Evolutionary conservation across 768 basidiomycete species (phyloP), one percentile per base, ranked within the genome.

Genomic region (Boletus bicolor): DNA sequence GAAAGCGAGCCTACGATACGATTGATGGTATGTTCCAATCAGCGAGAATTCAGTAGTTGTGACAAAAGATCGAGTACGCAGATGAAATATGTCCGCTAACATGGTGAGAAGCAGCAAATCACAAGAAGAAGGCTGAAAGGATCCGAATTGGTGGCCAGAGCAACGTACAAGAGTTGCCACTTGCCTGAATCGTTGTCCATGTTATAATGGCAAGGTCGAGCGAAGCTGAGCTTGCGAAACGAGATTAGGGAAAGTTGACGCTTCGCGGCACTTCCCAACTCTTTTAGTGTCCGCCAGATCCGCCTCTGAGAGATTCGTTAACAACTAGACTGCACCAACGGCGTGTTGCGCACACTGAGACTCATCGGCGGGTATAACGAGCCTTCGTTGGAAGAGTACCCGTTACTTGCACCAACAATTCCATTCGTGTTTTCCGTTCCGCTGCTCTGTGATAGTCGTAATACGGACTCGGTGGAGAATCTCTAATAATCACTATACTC

Each of bases 391-490:
- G 53, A 51, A 21, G 47, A 45, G 45, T 41, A 56, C 15, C 36
- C 2, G 15, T 49, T 44, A 32, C 17, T 57, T 17, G 48, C 21
- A 11, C 19, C 24, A 26, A 19, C 2, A 14, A 5, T 24, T 14
- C 56, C 19, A n/a, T 39, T 58, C 19, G 57, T 49, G 41, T 52
- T 30, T 34, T 63, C 59, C 5, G 46, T 61, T 24, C 17, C 21
- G 7, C 44, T 43, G 24, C 49, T 54, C 12, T 64, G 65, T 24
- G 64, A 54, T 12, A 37, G 19, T 35, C 34, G 57, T 7, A 54
- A 49, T 4, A 59, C 15, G 4, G 70, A 64, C 10, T 70, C 70
- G 21, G 46, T 49, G 26, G 68, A 70, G 54, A 70, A 56, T 54
- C 68, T 70, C 68, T 70, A 49, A 36, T 48, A 24, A 36, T 21